A percentile compares a stretch with the other conserved stretches of the same genome.
Conservation (phyloP, 2,329 filamentous ascomycete species). For the Chaetomiaceae sp. region DNA sequence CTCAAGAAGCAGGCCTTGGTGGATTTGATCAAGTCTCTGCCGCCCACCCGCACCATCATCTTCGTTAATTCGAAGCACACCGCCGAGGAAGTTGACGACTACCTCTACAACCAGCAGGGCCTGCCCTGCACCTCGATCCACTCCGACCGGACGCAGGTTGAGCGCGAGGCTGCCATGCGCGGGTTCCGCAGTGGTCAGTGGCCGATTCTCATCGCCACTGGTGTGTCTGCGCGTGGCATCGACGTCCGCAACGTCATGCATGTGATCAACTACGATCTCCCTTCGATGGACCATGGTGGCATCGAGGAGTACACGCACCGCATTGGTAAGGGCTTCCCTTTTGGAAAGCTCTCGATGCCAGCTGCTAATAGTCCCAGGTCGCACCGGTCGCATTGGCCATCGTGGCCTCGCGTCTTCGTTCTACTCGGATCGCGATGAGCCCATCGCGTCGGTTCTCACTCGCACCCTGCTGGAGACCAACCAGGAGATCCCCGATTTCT, state of each 20-base stretch:
- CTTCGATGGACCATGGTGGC: conserved; percentile 68
- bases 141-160: conserved; percentile 76
- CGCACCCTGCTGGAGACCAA: conserved; percentile 77
- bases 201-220: conserved; percentile 82
- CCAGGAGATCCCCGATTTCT: conserved; percentile 78
- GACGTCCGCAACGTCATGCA: conserved; percentile 84
- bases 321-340: conserved; percentile 60
- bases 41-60: conserved; percentile 75
- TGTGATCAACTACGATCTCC: conserved; percentile 91
- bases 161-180: conserved; percentile 88
- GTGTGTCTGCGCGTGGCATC: conserved; percentile 80
- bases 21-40: conserved; percentile 65
- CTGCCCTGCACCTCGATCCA: conserved; percentile 88
- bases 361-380: conserved; percentile 49
- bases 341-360: background rate
- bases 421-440: conserved; percentile 73
- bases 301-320: conserved; percentile 93
- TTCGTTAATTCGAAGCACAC: conserved; percentile 80
- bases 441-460: conserved; percentile 68
- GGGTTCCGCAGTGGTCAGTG: conserved; percentile 70
- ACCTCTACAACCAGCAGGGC: conserved; percentile 68
- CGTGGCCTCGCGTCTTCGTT: conserved; percentile 83
- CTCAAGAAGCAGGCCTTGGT: conserved; percentile 68
- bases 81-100: conserved; percentile 85
- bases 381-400: conserved; percentile 90